Conservation (phyloP, 2,329 filamentous ascomycete species). For the Alternaria sp. region DNA sequence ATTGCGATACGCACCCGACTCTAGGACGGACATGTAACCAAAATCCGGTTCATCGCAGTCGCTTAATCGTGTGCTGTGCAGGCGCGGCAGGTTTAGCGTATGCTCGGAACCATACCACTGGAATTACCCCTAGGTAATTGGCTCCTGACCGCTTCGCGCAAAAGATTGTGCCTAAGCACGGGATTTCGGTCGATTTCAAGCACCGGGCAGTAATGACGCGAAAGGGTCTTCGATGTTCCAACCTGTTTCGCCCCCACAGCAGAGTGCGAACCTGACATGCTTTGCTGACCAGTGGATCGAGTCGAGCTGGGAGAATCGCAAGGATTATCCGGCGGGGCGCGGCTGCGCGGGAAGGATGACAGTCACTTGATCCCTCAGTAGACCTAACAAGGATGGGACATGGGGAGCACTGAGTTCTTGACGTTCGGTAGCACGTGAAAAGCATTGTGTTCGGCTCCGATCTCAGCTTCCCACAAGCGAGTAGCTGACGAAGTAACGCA, state of each 20-base stretch:
- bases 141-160: constrained; percentile 1
- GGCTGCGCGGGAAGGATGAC: constrained; percentile 47
- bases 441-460: constrained; percentile 1
- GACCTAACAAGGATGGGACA: constrained; percentile 8
- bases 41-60: constrained; percentile 5
- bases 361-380: constrained; percentile 35
- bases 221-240: constrained; percentile 2
- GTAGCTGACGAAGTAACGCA: neutral
- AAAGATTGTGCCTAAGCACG: constrained; percentile 3
- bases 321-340: constrained; percentile 35
- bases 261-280: constrained; percentile 37
- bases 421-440: constrained; percentile 7
- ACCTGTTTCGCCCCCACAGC: constrained; percentile 36
- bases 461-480: constrained; percentile 1
- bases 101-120: constrained; percentile 8
- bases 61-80: neutral
- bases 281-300: constrained; percentile 31
- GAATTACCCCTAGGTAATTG: constrained; percentile 5
- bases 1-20: neutral
- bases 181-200: constrained; percentile 12
- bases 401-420: constrained; percentile 2
- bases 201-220: constrained; percentile 4
- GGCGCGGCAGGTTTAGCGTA: constrained; percentile 9
- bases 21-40: constrained; percentile 1
- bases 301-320: constrained; percentile 27